Conservation (phyloP, 805 yeast genomes). For the Candida cerambycidarum region DNA sequence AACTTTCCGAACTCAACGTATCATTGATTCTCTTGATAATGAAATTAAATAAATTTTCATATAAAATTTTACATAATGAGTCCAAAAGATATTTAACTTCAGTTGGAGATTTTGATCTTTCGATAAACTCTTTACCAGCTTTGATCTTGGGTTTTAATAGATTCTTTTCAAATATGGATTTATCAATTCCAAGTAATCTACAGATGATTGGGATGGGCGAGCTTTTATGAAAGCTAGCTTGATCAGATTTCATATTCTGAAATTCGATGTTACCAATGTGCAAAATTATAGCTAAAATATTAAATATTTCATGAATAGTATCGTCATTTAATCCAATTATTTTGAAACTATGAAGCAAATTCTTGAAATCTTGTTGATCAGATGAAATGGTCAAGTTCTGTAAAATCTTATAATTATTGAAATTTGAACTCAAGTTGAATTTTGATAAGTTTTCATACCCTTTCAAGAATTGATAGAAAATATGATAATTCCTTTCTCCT, state of each 20-base stretch:
- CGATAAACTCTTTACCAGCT: slow-evolving; percentile 86
- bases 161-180: slow-evolving; percentile 51
- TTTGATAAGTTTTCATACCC: slow-evolving; percentile 58
- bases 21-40: slow-evolving; percentile 75
- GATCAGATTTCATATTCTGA: slow-evolving; percentile 65
- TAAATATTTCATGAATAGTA: slow-evolving; percentile 60
- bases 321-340: slow-evolving; percentile 65
- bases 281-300: slow-evolving; percentile 69
- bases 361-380: slow-evolving; percentile 57
- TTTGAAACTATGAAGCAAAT: slow-evolving; percentile 64
- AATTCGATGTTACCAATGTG: slow-evolving; percentile 86
- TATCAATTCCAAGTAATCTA: slow-evolving; percentile 62
- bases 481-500: slow-evolving; percentile 87
- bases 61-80: slow-evolving; percentile 82
- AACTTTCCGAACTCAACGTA: slow-evolving; percentile 40
- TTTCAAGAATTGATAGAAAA: slow-evolving; percentile 80
- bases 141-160: slow-evolving; percentile 79
- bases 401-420: slow-evolving; percentile 54
- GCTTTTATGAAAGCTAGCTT: slow-evolving; percentile 63
- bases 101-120: slow-evolving; percentile 71
- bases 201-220: slow-evolving; percentile 52
- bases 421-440: slow-evolving; percentile 43
- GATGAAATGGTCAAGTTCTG: slow-evolving; percentile 60
- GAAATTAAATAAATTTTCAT: slow-evolving; percentile 78
- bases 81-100: slow-evolving; percentile 83